Conservation (phyloP, 73 alveolate genomes). For the Paramecium caudatum region DNA sequence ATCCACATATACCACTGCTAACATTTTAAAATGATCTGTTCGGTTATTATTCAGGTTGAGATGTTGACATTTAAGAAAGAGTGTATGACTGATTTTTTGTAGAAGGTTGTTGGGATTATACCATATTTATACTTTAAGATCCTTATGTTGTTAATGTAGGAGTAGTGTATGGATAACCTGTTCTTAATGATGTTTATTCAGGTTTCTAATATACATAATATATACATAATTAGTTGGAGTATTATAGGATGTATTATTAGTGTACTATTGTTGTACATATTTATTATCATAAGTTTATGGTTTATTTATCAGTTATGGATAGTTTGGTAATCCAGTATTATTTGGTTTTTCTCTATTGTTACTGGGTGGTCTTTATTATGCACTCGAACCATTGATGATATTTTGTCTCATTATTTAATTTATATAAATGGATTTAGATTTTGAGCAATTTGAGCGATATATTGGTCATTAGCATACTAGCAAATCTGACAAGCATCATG, state of each 20-base stretch:
- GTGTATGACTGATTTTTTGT: not conserved
- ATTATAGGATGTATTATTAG: too few relatives aligned
- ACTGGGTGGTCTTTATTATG: constrained; percentile 42
- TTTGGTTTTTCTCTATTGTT: not conserved
- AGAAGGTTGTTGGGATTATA: not conserved
- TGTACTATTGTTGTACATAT: too few relatives aligned
- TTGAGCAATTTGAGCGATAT: constrained; percentile 25
- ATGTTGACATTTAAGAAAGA: not conserved
- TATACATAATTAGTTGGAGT: too few relatives aligned
- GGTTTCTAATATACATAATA: too few relatives aligned
- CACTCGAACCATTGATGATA: not conserved
- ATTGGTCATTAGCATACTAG: not conserved
- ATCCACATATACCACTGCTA: constrained; percentile 75
- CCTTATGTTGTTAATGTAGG: too few relatives aligned
- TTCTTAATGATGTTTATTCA: too few relatives aligned
- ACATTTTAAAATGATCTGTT: not conserved
- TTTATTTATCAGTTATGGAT: constrained; percentile 11
- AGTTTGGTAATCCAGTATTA: not conserved
- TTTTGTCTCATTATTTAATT: constrained; percentile 37
- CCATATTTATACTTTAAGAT: too few relatives aligned
- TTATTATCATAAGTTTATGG: too few relatives aligned
- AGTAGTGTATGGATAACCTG: too few relatives aligned
- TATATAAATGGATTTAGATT: constrained; percentile 47
- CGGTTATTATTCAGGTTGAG: constrained; percentile 24
- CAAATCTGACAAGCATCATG: constrained; percentile 1